phyloP scores from a whole-genome alignment of 192 early-diverging fungal genomes.

The Coemansia sp. region DNA sequence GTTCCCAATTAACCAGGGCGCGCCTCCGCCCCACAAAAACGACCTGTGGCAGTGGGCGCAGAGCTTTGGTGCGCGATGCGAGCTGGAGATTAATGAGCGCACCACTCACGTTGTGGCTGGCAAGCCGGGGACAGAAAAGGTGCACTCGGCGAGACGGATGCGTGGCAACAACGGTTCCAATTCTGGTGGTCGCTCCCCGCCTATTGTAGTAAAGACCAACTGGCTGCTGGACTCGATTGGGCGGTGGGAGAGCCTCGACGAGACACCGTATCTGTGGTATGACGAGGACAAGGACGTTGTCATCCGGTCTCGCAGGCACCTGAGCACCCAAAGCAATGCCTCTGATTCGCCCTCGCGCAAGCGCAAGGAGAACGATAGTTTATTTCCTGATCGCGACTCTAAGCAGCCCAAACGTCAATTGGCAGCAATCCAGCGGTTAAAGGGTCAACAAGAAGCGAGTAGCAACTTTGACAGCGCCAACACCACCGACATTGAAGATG shows the following conservation, averaged over 20 bases:
- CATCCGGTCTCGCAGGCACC: constrained; percentile 18
- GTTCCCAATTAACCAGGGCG: constrained; percentile 66
- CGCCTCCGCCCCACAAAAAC: constrained; percentile 62
- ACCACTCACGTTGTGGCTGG: constrained; percentile 92
- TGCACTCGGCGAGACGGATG: constrained; percentile 63
- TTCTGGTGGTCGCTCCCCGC: constrained; percentile 60
- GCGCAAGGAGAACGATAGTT: background rate
- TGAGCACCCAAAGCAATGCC: constrained; percentile 11
- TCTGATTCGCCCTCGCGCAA: background rate
- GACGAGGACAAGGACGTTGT: constrained; percentile 34
- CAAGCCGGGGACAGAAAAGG: constrained; percentile 80
- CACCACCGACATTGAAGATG: constrained; percentile 55
- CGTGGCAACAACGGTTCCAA: constrained; percentile 57
- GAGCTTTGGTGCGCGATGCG: constrained; percentile 84
- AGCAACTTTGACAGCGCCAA: constrained; percentile 55
- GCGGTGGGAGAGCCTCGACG: constrained; percentile 74
- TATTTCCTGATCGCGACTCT: background rate
- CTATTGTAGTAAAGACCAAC: constrained; percentile 39
- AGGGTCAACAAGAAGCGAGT: constrained; percentile 19
- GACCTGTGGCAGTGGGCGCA: constrained; percentile 84
- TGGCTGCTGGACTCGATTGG: constrained; percentile 76
- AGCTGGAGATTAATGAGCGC: constrained; percentile 58
- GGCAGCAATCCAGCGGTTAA: constrained; percentile 28
- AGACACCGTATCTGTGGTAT: constrained; percentile 64
- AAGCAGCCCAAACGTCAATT: constrained; percentile 23